phyloP scores from a whole-genome alignment of 306 rosid species.

The Myrica gale region DNA sequence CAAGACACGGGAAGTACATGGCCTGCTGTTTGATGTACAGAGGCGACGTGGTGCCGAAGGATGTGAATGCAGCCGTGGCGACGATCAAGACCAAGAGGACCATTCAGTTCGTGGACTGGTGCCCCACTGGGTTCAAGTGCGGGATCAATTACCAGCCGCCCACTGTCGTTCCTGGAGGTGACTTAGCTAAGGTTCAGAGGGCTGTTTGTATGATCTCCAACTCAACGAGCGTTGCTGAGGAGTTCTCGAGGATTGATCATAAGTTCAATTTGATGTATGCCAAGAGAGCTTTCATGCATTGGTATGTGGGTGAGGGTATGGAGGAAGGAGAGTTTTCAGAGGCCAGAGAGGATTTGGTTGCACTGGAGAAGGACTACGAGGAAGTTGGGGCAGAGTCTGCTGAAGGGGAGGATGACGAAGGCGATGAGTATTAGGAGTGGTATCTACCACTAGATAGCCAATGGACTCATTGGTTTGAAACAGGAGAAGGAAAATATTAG shows the following conservation, averaged over 20 bases:
- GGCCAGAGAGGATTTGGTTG: conserved; percentile 50
- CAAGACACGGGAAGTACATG: conserved; percentile 48
- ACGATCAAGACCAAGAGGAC: conserved; percentile 49
- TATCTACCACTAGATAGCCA: conserved; percentile 16
- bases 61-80: conserved; percentile 43
- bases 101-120: conserved; percentile 47
- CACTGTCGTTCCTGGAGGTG: conserved; percentile 46
- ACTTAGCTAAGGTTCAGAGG: conserved; percentile 46
- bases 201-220: conserved; percentile 50
- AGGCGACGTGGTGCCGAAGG: conserved; percentile 46
- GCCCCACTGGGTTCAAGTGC: conserved; percentile 50
- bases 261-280: conserved; percentile 50
- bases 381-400: conserved; percentile 48
- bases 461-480: conserved; percentile 41
- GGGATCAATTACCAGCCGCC: conserved; percentile 53
- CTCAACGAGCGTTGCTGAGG: conserved; percentile 47
- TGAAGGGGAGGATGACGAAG: conserved; percentile 47
- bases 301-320: conserved; percentile 56
- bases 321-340: conserved; percentile 48
- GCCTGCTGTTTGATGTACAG: conserved; percentile 53
- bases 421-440: conserved; percentile 35
- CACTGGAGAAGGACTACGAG: conserved; percentile 47
- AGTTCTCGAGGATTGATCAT: conserved; percentile 44
- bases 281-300: conserved; percentile 46
- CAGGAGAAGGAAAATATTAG: background rate